These are phyloP conservation scores for Brassica carinata DNA, from an alignment of 345 rosid genomes.

Conservation along the genomic window DNA sequence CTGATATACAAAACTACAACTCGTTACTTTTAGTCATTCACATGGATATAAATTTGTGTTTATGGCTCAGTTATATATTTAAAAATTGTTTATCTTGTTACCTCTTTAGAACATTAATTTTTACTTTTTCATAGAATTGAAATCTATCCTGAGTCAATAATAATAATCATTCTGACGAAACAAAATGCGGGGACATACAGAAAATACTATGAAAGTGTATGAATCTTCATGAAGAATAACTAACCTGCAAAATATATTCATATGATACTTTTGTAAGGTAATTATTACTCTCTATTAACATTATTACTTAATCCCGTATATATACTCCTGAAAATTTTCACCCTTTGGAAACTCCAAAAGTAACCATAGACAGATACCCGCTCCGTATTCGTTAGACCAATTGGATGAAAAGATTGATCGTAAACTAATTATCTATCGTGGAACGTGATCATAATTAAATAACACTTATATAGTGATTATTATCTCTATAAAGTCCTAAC, in stretches of 20 bases:
- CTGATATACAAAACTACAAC: too few relatives aligned
- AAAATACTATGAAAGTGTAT: constrained; percentile 17
- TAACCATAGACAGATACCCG: constrained; percentile 18
- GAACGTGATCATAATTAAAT: background rate
- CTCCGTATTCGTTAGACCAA: constrained; percentile 6
- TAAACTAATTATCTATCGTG: constrained; percentile 6
- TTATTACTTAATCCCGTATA: background rate
- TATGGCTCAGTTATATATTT: too few relatives aligned
- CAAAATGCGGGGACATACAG: constrained; percentile 26
- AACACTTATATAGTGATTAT: background rate
- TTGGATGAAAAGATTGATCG: constrained; percentile 8
- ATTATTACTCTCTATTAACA: constrained; percentile 17
- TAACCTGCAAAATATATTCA: constrained; percentile 20
- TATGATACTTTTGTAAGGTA: constrained; percentile 20
- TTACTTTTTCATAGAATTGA: background rate
- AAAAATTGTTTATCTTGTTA: background rate
- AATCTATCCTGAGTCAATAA: background rate
- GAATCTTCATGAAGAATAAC: constrained; percentile 34
- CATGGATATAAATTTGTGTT: too few relatives aligned
- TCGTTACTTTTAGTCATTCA: too few relatives aligned
- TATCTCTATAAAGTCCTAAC: background rate
- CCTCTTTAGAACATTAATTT: background rate
- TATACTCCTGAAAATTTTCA: background rate
- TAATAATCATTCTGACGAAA: constrained; percentile 12
- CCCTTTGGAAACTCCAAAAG: constrained; percentile 26